Evolutionary conservation across 2,329 filamentous ascomycete genomes (phyloP).

Genomic region (Aphanoascus verrucosus): DNA sequence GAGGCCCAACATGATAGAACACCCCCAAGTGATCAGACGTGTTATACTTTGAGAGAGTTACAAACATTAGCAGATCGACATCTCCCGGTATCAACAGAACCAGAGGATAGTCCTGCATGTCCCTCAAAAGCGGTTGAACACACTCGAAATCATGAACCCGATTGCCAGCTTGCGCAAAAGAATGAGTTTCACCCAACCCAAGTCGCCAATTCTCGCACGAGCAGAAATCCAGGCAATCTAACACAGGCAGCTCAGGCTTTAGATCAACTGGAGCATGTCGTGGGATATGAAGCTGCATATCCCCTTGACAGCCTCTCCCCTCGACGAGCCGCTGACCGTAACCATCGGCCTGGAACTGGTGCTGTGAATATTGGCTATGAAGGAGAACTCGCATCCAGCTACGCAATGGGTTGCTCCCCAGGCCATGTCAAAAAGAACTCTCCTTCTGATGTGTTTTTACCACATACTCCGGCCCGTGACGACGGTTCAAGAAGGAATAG

Average conservation of each 20-base stretch:
- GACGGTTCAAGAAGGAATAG: neutral
- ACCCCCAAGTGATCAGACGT: neutral
- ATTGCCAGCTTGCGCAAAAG: no score
- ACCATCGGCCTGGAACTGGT: neutral
- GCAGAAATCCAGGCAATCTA: no score
- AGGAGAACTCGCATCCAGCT: neutral
- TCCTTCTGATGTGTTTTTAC: neutral
- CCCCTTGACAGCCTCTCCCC: no score
- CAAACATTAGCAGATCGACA: neutral
- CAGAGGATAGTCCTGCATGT: neutral
- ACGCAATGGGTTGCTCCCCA: neutral
- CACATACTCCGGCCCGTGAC: neutral
- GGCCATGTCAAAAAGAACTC: neutral
- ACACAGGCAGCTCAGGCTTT: no score
- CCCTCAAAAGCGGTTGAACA: neutral
- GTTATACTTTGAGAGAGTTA: conserved; percentile 12
- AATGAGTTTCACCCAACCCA: no score
- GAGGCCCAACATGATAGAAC: neutral
- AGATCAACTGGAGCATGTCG: no score
- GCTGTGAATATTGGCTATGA: neutral
- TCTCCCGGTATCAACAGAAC: neutral
- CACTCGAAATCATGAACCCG: neutral
- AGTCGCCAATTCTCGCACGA: no score
- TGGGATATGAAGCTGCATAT: no score
- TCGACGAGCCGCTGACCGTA: no score